Evolutionary conservation across 768 basidiomycete genomes (phyloP).

Genomic region (Suillus tomentosus): DNA sequence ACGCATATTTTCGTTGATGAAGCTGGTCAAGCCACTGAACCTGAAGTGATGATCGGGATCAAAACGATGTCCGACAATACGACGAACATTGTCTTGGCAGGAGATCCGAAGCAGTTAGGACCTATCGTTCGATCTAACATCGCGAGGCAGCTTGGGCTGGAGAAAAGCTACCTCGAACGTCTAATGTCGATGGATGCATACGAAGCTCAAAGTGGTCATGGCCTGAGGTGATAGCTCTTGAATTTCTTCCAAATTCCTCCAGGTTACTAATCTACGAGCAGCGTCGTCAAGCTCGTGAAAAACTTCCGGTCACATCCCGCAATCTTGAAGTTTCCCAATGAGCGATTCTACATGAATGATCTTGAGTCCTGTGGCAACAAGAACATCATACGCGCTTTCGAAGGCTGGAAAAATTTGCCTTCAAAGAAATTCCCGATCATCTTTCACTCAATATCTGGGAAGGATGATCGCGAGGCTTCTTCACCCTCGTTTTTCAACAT

Average conservation of each 20-base stretch:
- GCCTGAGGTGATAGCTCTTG: conserved; percentile 36
- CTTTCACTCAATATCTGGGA: conserved; percentile 61
- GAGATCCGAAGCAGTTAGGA: conserved; percentile 73
- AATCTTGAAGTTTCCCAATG: conserved; percentile 64
- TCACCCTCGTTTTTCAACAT: conserved; percentile 77
- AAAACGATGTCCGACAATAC: conserved; percentile 54
- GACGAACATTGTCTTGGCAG: conserved; percentile 64
- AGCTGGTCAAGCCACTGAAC: conserved; percentile 73
- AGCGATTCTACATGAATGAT: conserved; percentile 57
- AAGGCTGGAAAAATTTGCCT: conserved; percentile 32
- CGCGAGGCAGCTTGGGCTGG: conserved; percentile 57
- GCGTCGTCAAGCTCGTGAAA: conserved; percentile 61
- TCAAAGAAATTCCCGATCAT: conserved; percentile 52
- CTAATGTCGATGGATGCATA: conserved; percentile 52
- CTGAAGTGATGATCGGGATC: conserved; percentile 62
- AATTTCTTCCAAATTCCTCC: neutral
- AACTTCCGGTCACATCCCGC: conserved; percentile 67
- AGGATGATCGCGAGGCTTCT: conserved; percentile 64
- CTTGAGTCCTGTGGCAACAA: conserved; percentile 49
- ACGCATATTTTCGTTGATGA: conserved; percentile 73
- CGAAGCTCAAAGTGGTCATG: conserved; percentile 34
- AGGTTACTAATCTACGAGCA: conserved; percentile 25
- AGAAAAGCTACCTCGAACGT: conserved; percentile 62
- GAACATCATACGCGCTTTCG: conserved; percentile 27
- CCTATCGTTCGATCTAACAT: conserved; percentile 64